Percentiles rank a stretch among this genome's conserved stretches.
These are phyloP conservation scores for Diospyros lotus DNA, from an alignment of 148 eudicot genomes.

Conservation along the genomic window DNA sequence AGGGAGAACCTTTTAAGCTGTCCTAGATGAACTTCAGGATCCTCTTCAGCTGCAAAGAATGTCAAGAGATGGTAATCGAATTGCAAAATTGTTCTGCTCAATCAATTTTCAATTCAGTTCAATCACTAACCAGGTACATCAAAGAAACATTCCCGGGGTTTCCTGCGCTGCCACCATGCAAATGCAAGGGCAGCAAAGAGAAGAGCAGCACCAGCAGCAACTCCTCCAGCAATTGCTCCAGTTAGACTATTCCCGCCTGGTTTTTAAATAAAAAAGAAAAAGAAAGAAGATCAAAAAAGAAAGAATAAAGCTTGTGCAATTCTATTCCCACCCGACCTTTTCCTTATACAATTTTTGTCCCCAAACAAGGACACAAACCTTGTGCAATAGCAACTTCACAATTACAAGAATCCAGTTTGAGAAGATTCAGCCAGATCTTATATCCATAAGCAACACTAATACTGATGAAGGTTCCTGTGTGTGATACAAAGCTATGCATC, in stretches of 20 bases:
- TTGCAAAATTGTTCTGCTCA: too few species aligned
- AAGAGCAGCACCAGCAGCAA: conserved; percentile 78
- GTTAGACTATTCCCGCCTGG: conserved; percentile 51
- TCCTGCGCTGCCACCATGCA: conserved; percentile 60
- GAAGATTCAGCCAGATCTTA: too few species aligned
- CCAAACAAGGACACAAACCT: too few species aligned
- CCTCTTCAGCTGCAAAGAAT: conserved; percentile 70
- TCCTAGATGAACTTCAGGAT: conserved; percentile 84
- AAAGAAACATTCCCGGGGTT: conserved; percentile 69
- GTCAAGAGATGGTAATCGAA: neutral
- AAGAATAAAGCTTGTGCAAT: neutral
- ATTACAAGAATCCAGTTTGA: too few species aligned
- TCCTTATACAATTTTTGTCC: too few species aligned
- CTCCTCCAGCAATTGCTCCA: conserved; percentile 84
- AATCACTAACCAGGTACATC: conserved; percentile 76
- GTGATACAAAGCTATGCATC: too few species aligned
- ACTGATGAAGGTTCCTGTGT: too few species aligned
- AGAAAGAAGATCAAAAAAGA: neutral
- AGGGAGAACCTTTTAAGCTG: conserved; percentile 77
- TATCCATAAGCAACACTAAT: too few species aligned
- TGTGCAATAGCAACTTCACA: too few species aligned
- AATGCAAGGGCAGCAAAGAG: conserved; percentile 77
- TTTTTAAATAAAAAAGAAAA: neutral
- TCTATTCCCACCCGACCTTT: neutral
- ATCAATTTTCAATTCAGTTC: neutral